phyloP scores from a whole-genome alignment of 2,329 filamentous ascomycete genomes.

The Claviceps pazoutovae region DNA sequence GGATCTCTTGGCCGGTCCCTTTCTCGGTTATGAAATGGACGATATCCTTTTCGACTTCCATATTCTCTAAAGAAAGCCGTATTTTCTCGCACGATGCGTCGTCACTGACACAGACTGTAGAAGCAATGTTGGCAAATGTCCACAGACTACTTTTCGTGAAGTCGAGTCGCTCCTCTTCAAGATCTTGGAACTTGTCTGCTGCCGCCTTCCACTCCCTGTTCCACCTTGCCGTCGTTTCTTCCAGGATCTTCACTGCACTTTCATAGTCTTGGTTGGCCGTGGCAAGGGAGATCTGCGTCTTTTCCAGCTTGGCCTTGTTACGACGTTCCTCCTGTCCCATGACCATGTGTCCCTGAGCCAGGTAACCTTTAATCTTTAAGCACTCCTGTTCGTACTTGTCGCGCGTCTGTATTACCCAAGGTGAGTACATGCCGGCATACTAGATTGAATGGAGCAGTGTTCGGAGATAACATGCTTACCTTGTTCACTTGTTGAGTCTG shows the following conservation, averaged over 20 bases:
- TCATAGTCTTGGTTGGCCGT: constrained; percentile 90
- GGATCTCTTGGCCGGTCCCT: constrained; percentile 93
- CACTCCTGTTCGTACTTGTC: constrained; percentile 97
- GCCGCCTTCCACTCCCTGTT: constrained; percentile 97
- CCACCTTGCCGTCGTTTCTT: constrained; percentile 91
- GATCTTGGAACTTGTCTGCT: constrained; percentile 96
- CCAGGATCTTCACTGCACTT: constrained; percentile 76
- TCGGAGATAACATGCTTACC: constrained; percentile 29
- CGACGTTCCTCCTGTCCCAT: constrained; percentile 99
- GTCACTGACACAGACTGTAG: constrained; percentile 94
- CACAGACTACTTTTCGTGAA: constrained; percentile 96
- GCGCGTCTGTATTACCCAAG: constrained; percentile 44
- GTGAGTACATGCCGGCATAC: background rate
- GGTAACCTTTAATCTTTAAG: constrained; percentile 93
- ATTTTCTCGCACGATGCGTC: constrained; percentile 96
- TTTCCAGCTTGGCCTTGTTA: constrained; percentile 97
- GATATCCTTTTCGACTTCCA: constrained; percentile 96
- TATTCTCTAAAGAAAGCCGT: constrained; percentile 78
- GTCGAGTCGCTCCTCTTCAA: constrained; percentile 92
- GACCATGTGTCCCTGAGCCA: constrained; percentile 98
- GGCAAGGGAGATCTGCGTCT: constrained; percentile 91
- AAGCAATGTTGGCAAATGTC: constrained; percentile 95
- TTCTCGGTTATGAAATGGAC: constrained; percentile 71
- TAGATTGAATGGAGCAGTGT: background rate
- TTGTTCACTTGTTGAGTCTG: constrained; percentile 90